phyloP scores from a whole-genome alignment of 139 green algal genomes.

The Ettlia oleoabundans region DNA sequence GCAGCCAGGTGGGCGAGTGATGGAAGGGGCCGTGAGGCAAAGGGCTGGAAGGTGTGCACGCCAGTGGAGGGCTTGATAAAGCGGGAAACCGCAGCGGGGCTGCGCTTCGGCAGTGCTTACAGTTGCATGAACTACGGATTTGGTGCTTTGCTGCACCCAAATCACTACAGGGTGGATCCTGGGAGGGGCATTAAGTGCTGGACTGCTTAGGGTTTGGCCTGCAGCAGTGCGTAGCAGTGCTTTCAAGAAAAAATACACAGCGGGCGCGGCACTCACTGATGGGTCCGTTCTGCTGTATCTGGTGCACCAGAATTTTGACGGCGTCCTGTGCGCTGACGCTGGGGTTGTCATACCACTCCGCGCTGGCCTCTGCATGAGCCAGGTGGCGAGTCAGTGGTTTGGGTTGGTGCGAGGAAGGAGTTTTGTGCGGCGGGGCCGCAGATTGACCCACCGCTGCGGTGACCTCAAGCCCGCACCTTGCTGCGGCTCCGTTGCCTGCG shows the following conservation, averaged over 20 bases:
- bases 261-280: constrained; percentile 32
- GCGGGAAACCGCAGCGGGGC: too few relatives aligned
- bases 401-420: too few relatives aligned
- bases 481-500: not conserved
- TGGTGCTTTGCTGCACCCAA: too few relatives aligned
- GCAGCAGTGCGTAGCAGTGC: not conserved
- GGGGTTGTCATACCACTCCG: constrained; percentile 43
- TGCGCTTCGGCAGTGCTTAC: too few relatives aligned
- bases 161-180: too few relatives aligned
- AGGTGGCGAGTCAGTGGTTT: too few relatives aligned
- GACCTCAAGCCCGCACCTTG: not conserved
- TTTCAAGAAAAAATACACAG: not conserved
- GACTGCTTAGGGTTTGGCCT: too few relatives aligned
- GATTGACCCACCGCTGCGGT: not conserved
- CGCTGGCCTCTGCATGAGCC: not conserved
- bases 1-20: not conserved
- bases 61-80: too few relatives aligned
- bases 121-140: too few relatives aligned
- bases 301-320: constrained; percentile 46
- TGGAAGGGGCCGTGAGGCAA: not conserved
- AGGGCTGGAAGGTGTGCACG: too few relatives aligned
- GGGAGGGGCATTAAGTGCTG: too few relatives aligned
- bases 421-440: too few relatives aligned
- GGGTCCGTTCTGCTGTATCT: constrained; percentile 41
- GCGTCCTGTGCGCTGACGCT: constrained; percentile 40